These are phyloP conservation scores for Sinapis alba DNA, from an alignment of 441 rosid species.

Conservation along the genomic window DNA sequence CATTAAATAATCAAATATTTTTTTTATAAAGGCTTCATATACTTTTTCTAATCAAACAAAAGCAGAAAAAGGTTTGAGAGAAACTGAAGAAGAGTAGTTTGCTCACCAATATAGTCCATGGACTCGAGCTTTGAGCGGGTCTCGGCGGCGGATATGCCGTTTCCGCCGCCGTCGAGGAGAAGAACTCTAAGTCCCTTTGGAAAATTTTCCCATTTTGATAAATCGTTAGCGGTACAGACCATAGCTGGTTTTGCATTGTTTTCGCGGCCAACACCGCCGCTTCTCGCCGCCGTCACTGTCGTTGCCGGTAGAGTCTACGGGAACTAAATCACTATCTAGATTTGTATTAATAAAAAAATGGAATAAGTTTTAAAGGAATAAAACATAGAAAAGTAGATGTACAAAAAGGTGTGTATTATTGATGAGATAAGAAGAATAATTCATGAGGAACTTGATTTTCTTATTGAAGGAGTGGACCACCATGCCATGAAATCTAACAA, in stretches of 20 bases:
- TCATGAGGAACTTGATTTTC: slow-evolving; percentile 39
- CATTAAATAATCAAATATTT: slow-evolving; percentile 1
- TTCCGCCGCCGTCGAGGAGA: slow-evolving; percentile 37
- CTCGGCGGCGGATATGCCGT: slow-evolving; percentile 54
- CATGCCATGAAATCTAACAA: slow-evolving; percentile 35
- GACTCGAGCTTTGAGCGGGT: slow-evolving; percentile 82
- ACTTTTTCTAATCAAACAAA: not conserved
- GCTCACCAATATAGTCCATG: slow-evolving; percentile 88
- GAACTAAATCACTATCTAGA: slow-evolving; percentile 25
- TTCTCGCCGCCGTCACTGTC: slow-evolving; percentile 40
- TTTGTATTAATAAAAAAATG: not conserved
- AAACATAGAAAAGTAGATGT: slow-evolving; percentile 26
- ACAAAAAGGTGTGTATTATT: slow-evolving; percentile 37
- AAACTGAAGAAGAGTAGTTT: slow-evolving; percentile 27
- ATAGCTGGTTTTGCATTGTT: slow-evolving; percentile 98
- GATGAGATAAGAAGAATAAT: slow-evolving; percentile 42
- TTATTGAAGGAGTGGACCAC: slow-evolving; percentile 39
- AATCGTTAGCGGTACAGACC: slow-evolving; percentile 85
- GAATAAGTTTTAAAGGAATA: not conserved
- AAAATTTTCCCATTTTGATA: slow-evolving; percentile 89
- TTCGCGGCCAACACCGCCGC: slow-evolving; percentile 57
- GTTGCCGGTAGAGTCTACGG: slow-evolving; percentile 40
- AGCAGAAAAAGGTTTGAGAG: not conserved
- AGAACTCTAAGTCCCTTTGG: slow-evolving; percentile 97
- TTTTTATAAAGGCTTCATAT: not conserved